phyloP scores from a whole-genome alignment of 2,329 filamentous ascomycete species.

The Fusarium sp. region DNA sequence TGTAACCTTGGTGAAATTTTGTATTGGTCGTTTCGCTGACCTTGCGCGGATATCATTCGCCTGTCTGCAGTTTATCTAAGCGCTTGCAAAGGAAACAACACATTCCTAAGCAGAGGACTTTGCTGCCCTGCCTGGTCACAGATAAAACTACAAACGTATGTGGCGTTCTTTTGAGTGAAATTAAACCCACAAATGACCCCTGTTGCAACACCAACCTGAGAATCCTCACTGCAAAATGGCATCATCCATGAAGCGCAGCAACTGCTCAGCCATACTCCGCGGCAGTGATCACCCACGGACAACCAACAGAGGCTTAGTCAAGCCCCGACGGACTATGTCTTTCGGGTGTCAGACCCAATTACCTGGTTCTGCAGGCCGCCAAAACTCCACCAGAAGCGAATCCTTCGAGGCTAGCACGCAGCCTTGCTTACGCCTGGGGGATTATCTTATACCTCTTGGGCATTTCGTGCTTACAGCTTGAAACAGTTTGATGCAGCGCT shows the following conservation, averaged over 20 bases:
- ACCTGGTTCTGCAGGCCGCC: neutral
- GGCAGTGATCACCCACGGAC: conserved; percentile 1
- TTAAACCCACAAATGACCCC: neutral
- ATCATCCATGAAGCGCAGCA: neutral
- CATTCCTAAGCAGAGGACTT: neutral
- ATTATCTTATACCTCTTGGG: conserved; percentile 15
- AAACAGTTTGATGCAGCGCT: conserved; percentile 8
- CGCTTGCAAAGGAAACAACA: neutral
- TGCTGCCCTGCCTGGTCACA: too few relatives aligned
- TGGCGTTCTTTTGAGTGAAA: neutral
- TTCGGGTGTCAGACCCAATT: neutral
- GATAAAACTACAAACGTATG: conserved; percentile 9
- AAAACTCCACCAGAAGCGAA: neutral
- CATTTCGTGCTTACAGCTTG: conserved; percentile 11
- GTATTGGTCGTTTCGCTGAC: neutral
- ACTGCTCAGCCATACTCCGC: conserved; percentile 6
- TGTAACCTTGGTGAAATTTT: too few relatives aligned
- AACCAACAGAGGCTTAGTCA: neutral
- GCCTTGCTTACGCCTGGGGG: conserved; percentile 14
- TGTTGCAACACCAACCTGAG: neutral
- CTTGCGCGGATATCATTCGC: neutral
- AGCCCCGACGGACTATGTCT: conserved; percentile 4
- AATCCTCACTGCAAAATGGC: neutral
- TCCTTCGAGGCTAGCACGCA: conserved; percentile 11
- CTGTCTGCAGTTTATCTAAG: neutral